Conservation (phyloP, 352 stramenopile genomes). For the Pythium chondricola region DNA sequence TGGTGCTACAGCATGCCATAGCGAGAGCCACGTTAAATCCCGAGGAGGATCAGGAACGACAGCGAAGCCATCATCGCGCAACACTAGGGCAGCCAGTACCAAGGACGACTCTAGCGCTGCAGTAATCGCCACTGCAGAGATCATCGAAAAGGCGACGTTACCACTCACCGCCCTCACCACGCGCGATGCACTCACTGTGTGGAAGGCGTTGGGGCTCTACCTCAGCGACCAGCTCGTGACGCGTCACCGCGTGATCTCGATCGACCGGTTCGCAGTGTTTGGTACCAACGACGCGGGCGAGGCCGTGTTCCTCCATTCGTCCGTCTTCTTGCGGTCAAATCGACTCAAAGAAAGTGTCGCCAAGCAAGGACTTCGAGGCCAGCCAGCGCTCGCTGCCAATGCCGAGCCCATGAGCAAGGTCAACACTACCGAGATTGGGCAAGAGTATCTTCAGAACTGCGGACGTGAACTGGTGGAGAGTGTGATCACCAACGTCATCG, state of each 20-base stretch:
- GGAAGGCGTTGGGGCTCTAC: conserved; percentile 30
- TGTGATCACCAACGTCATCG: conserved; percentile 35
- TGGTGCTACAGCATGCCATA: background rate
- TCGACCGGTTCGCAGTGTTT: conserved; percentile 37
- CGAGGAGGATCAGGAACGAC: background rate
- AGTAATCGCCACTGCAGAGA: conserved; percentile 25
- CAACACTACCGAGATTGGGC: conserved; percentile 21
- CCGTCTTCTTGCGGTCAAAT: conserved; percentile 37
- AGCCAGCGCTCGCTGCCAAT: conserved; percentile 18
- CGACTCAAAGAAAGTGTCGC: conserved; percentile 27
- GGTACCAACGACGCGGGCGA: conserved; percentile 27
- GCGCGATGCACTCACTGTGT: conserved; percentile 30
- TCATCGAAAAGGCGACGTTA: conserved; percentile 34
- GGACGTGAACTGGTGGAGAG: conserved; percentile 30
- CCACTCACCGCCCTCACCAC: conserved; percentile 25
- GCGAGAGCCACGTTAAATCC: background rate
- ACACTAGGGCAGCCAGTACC: background rate
- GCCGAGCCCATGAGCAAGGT: conserved; percentile 20
- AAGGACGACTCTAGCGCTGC: background rate
- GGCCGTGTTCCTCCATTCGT: conserved; percentile 33
- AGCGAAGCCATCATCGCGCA: background rate
- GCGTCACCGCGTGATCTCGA: conserved; percentile 15
- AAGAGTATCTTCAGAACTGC: conserved; percentile 34
- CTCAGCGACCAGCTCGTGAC: conserved; percentile 25
- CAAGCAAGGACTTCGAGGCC: conserved; percentile 16